A percentile compares a stretch with the other conserved stretches of the same genome.
These are phyloP conservation scores for Fonsecaea multimorphosa DNA, from an alignment of 2,329 filamentous ascomycete genomes.

Conservation along the genomic window DNA sequence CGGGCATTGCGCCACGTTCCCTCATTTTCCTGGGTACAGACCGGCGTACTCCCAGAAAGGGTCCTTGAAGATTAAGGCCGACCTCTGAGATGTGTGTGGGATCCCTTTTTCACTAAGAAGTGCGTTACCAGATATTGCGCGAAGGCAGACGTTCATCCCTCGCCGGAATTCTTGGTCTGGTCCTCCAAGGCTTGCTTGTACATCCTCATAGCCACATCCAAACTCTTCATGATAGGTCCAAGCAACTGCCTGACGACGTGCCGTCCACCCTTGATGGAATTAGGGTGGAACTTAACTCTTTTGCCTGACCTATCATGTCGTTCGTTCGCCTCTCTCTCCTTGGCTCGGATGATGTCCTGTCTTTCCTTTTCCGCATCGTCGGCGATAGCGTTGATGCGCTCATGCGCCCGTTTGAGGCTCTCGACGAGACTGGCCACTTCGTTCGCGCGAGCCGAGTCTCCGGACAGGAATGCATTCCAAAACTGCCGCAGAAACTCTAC, in stretches of 20 bases:
- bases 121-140: not conserved
- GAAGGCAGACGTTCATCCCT: conserved; percentile 16
- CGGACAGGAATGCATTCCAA: conserved; percentile 89
- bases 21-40: not conserved
- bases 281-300: conserved; percentile 72
- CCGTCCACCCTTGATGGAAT: conserved; percentile 73
- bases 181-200: conserved; percentile 73
- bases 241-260: conserved; percentile 78
- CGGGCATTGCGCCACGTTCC: not conserved
- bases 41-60: not conserved
- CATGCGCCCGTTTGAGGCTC: conserved; percentile 76
- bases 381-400: conserved; percentile 80
- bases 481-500: conserved; percentile 98
- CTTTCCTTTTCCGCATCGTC: conserved; percentile 78
- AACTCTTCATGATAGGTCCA: conserved; percentile 72
- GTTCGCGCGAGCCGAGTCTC: conserved; percentile 76
- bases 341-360: conserved; percentile 67
- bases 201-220: conserved; percentile 72
- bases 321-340: conserved; percentile 68
- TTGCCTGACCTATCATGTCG: conserved; percentile 75
- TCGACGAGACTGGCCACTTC: conserved; percentile 84
- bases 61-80: not conserved
- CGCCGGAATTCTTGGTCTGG: conserved; percentile 52
- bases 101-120: not conserved
- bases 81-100: not conserved